These are phyloP conservation scores for Mycena sanguinolenta DNA, from an alignment of 768 basidiomycete species.

Conservation along the genomic window DNA sequence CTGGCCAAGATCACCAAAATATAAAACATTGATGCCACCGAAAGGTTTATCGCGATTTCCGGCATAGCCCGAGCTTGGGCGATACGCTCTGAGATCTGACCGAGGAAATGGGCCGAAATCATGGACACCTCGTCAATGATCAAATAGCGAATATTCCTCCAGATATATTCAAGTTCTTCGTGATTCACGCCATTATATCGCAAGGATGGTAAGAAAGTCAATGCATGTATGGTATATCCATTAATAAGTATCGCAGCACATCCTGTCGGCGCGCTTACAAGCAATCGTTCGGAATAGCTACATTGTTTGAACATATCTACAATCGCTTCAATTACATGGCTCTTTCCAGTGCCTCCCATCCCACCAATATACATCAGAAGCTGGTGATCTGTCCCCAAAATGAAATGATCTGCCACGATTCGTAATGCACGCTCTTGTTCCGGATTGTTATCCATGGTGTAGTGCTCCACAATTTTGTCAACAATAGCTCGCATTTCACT, in stretches of 20 bases:
- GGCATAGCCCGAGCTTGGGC: not conserved
- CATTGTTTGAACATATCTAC: constrained; percentile 12
- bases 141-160: constrained; percentile 7
- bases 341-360: constrained; percentile 9
- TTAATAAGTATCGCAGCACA: constrained; percentile 13
- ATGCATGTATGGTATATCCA: constrained; percentile 18
- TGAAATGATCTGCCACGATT: constrained; percentile 17
- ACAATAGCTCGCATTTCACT: not conserved
- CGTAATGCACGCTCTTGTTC: constrained; percentile 1
- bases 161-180: not conserved
- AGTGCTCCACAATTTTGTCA: not conserved
- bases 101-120: constrained; percentile 3
- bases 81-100: not conserved
- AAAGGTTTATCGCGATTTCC: not conserved
- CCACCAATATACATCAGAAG: constrained; percentile 16
- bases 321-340: constrained; percentile 6
- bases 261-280: constrained; percentile 15
- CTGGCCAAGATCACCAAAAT: constrained; percentile 16
- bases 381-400: constrained; percentile 12
- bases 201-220: constrained; percentile 11
- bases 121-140: constrained; percentile 19
- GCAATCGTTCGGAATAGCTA: not conserved
- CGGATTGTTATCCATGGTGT: not conserved
- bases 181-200: not conserved
- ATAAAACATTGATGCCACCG: constrained; percentile 11